phyloP scores from a whole-genome alignment of 345 rosid species.

The Draba incana region DNA sequence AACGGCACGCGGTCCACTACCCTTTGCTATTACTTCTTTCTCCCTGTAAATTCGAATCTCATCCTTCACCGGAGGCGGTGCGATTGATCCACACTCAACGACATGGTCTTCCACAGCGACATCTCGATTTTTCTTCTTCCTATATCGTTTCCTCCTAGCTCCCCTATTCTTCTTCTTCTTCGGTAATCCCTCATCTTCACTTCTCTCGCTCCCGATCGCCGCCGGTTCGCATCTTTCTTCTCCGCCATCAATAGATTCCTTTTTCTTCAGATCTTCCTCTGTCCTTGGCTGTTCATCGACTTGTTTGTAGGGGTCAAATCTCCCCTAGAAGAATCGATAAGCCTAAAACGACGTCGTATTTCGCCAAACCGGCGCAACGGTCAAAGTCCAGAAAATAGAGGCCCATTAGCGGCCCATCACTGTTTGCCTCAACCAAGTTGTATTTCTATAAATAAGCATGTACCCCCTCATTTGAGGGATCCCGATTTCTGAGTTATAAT shows the following conservation, averaged over 20 bases:
- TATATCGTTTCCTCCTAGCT: constrained; percentile 21
- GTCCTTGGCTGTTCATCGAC: constrained; percentile 12
- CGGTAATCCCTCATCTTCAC: constrained; percentile 6
- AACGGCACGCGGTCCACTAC: neutral
- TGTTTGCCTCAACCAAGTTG: too few species aligned
- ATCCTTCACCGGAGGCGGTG: constrained; percentile 17
- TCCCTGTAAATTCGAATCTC: neutral
- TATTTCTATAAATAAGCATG: too few species aligned
- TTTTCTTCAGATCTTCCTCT: constrained; percentile 25
- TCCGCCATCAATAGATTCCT: constrained; percentile 1
- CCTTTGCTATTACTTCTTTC: neutral
- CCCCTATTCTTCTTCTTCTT: neutral
- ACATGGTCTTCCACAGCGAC: neutral
- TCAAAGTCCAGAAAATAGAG: too few species aligned
- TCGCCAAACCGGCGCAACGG: too few species aligned
- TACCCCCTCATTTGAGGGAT: too few species aligned
- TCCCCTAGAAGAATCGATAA: too few species aligned
- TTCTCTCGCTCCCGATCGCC: constrained; percentile 13
- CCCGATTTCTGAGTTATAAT: too few species aligned
- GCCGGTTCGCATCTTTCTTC: constrained; percentile 8
- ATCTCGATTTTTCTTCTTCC: constrained; percentile 18
- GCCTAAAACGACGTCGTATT: too few species aligned
- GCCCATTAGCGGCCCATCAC: too few species aligned
- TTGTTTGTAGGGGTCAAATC: too few species aligned
- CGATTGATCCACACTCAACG: constrained; percentile 14